Evolutionary conservation across 2,329 filamentous ascomycete species (phyloP).

Genomic region (Talaromyces rugulosus): DNA sequence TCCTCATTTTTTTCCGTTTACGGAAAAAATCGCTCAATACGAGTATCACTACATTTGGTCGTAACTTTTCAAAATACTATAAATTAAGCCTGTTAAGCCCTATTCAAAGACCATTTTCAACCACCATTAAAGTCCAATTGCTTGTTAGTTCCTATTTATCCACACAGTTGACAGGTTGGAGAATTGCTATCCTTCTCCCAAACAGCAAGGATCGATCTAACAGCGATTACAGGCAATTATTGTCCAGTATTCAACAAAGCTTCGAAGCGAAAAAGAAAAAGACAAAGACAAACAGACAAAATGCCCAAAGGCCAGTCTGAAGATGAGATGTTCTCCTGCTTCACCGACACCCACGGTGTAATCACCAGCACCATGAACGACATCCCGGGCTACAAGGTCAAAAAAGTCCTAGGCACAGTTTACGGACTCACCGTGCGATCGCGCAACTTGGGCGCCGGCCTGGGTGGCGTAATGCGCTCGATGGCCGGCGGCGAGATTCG

Average conservation of each 20-base stretch:
- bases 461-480: conserved; percentile 56
- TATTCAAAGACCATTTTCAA: neutral
- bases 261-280: neutral
- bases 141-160: neutral
- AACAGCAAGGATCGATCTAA: neutral
- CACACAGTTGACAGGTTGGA: neutral
- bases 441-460: conserved; percentile 55
- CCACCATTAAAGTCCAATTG: neutral
- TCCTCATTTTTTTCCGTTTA: neutral
- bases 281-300: neutral
- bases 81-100: neutral
- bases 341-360: conserved; percentile 58
- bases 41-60: neutral
- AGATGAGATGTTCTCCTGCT: conserved; percentile 39
- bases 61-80: neutral
- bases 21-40: neutral
- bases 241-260: neutral
- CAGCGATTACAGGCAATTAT: neutral
- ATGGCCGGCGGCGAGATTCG: conserved; percentile 56
- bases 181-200: neutral
- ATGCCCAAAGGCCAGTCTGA: neutral
- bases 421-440: conserved; percentile 56
- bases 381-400: conserved; percentile 57
- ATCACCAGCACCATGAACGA: conserved; percentile 63
- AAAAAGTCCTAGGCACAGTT: conserved; percentile 55